Base-by-base conservation (phyloP, 208 protist species). In the Trypanosoma cruzi region DNA sequence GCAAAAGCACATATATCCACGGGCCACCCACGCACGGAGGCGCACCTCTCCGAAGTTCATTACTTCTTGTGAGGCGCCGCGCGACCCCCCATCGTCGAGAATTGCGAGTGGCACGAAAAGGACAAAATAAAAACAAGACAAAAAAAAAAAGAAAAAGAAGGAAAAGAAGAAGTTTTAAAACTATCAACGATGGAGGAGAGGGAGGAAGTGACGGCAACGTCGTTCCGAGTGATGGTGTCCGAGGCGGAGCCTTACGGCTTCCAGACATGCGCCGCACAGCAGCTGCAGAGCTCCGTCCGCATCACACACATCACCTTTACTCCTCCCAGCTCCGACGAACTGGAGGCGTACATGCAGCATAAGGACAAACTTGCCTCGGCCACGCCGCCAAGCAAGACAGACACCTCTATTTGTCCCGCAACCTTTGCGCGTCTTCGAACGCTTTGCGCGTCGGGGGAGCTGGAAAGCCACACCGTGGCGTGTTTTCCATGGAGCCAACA, bases 221-320 rank as follows among this genome's bases (percentile, higher is more conserved):
- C 82, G 16, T 96, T 93, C 64, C 65, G 76, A 20, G 84, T 82
- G 0, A 79, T 81, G 32, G 86, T 92, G 29, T 74, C 42, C n/a
- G 84, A 93, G 13, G 76, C 64, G 11, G 79, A 75, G 64, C 87
- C 90, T 28, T 88, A 83, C 72, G 55, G 73, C 50, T 95, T 92
- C 66, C 72, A 81, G 16, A 62, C 72, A 13, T 67, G 70, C 13
- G 75, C 78, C 26, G 46, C 78, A 28, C 84, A 92, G 44, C 77
- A 96, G 66, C 58, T 89, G 31, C 65, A 80, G 50, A 63, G 80
- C 36, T 82, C 80, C 2, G 82, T 96, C 24, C 79, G 80, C 29
- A 64, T 96, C 28, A 85, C 84, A 0, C 90, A 96, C 60, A 73
- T 96, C 58, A 77, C 75, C 48, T 96, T 93, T 77, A 82, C 82